Conservation (phyloP, 140 eudicot genomes). For the Oenanthe javanica region DNA sequence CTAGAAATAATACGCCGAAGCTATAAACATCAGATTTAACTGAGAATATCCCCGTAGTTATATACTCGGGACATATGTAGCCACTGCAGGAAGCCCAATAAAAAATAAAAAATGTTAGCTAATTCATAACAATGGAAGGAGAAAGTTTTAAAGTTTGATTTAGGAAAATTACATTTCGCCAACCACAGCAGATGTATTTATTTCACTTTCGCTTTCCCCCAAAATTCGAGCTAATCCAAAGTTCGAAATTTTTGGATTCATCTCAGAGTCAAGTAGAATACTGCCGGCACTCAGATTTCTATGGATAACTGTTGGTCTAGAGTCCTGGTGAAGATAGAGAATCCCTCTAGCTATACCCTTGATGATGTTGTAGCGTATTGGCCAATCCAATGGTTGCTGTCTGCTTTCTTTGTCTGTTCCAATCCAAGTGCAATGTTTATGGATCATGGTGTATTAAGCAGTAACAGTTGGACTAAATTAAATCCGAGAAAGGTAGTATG, state of each 20-base stretch:
- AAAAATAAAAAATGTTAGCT: neutral
- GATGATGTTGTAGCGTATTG: neutral
- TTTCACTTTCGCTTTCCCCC: neutral
- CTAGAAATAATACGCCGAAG: neutral
- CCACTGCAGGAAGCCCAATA: neutral
- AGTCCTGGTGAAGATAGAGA: neutral
- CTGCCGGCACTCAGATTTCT: neutral
- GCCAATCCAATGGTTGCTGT: neutral
- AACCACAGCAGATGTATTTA: neutral
- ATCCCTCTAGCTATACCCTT: neutral
- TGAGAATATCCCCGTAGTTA: neutral
- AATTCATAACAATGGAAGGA: neutral
- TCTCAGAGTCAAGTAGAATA: neutral
- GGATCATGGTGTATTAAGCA: neutral
- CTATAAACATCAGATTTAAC: neutral
- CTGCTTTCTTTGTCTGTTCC: neutral
- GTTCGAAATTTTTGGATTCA: neutral
- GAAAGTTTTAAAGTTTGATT: neutral
- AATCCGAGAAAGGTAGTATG: neutral
- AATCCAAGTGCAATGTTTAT: too few species aligned
- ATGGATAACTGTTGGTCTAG: neutral
- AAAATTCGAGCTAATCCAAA: neutral
- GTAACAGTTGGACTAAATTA: neutral
- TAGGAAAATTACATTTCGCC: neutral
- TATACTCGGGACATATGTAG: neutral